Evolutionary conservation across 192 early-diverging fungal species (phyloP), one percentile per base, ranked within the genome.

Genomic region (Backusella macrospora): DNA sequence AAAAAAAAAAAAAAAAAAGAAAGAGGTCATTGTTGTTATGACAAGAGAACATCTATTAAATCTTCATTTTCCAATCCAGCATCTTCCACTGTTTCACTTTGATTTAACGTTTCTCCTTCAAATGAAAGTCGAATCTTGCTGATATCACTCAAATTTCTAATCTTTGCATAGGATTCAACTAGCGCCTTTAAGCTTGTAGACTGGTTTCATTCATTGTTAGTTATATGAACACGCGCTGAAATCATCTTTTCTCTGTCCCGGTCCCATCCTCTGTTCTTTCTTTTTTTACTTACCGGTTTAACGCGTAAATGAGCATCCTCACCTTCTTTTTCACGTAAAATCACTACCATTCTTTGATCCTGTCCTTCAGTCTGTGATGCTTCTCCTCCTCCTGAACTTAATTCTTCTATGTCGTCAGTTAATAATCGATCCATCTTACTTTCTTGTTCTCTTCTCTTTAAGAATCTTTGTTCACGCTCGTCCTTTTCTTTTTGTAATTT

Each of bases 51-150:
- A 12, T 73, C 74, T 18, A 79, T 15, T 82, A 90, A 85, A 72
- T 90, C 89, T 62, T 87, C 86, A 69, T 88, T 83, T 64, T 90
- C 88, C 43, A 90, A 77, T 16, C 89, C 88, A 4, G 81, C 83
- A n/a, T 87, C 80, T 69, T 80, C 80, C 14, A 90, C 59, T 1
- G 72, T 84, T 14, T 46, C 26, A 23, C 37, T 62, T 9, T 78
- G 79, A 39, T 80, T 74, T 7, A 90, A 78, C 0, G 15, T 45
- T 40, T 88, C 86, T 45, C 82, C 86, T 39, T 90, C 89, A 79
- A 88, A 89, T 71, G 83, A 81, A 10, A 90, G 73, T 26, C 52
- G 52, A 5, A 90, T 34, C 1, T 65, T 52, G 29, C 37, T 43
- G 0, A 48, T 42, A 14, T 43, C 39, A 14, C 29, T 59, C 4